Conservation (phyloP, 305 asterid genomes). For the Ajuga reptans region DNA sequence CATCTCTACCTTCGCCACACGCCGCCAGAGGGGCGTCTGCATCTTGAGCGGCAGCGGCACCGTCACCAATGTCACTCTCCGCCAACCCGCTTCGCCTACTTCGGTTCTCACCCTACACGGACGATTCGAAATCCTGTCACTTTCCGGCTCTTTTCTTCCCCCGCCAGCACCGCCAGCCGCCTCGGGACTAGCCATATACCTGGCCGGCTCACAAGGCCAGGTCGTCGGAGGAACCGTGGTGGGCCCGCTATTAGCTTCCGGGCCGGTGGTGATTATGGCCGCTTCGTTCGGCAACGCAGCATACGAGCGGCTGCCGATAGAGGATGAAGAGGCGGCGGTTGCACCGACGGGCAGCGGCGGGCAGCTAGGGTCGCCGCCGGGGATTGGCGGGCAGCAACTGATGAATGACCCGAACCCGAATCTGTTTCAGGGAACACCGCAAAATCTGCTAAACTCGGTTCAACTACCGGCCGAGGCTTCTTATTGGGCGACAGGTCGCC, state of each 20-base stretch:
- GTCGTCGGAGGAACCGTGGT: conserved; percentile 50
- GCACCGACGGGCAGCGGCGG: conserved; percentile 23
- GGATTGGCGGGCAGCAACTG: conserved; percentile 27
- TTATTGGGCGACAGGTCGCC: conserved; percentile 54
- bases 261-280: conserved; percentile 53
- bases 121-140: conserved; percentile 47
- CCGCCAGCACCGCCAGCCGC: conserved; percentile 54
- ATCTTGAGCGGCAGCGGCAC: conserved; percentile 46
- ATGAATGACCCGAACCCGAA: conserved; percentile 28
- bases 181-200: conserved; percentile 37
- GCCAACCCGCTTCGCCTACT: conserved; percentile 38
- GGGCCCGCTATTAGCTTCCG: conserved; percentile 44
- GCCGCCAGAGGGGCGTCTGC: conserved; percentile 49
- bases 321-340: conserved; percentile 29
- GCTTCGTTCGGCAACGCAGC: conserved; percentile 53
- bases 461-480: conserved; percentile 53
- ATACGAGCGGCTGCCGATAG: conserved; percentile 48
- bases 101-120: conserved; percentile 44
- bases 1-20: conserved; percentile 41
- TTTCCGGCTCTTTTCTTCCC: conserved; percentile 52
- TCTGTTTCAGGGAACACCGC: conserved; percentile 37
- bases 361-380: conserved; percentile 28
- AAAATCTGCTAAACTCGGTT: conserved; percentile 35
- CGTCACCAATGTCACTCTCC: conserved; percentile 47
- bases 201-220: conserved; percentile 53